phyloP scores from a whole-genome alignment of 768 basidiomycete genomes.

The Harrya chromipes region DNA sequence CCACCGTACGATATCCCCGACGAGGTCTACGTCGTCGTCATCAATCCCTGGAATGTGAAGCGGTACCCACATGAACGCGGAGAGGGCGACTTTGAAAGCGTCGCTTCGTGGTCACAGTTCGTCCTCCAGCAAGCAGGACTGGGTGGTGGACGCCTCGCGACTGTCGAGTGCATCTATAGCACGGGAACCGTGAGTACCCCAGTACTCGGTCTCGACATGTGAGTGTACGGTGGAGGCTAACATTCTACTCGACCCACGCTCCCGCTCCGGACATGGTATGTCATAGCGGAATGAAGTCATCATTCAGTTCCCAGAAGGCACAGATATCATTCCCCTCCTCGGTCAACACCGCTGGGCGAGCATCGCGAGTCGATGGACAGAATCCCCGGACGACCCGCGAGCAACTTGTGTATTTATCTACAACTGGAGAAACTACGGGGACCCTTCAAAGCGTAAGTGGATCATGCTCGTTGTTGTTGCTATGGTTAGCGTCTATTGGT shows the following conservation, averaged over 20 bases:
- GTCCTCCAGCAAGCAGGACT: constrained; percentile 22
- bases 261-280: neutral
- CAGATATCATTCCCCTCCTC: constrained; percentile 26
- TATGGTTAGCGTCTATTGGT: neutral
- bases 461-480: neutral
- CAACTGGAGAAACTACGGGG: constrained; percentile 31
- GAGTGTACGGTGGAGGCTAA: neutral
- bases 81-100: constrained; percentile 16
- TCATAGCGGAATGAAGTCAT: constrained; percentile 29
- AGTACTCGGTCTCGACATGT: neutral
- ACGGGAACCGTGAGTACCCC: constrained; percentile 31
- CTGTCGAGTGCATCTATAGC: constrained; percentile 23
- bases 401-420: constrained; percentile 28
- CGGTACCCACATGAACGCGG: constrained; percentile 3
- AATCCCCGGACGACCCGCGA: constrained; percentile 5
- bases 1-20: constrained; percentile 26
- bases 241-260: neutral
- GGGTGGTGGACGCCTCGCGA: constrained; percentile 7
- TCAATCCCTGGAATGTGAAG: constrained; percentile 23
- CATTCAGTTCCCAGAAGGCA: constrained; percentile 24
- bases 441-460: constrained; percentile 29
- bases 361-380: constrained; percentile 12
- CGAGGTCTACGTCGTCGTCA: constrained; percentile 24
- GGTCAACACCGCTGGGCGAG: constrained; percentile 26
- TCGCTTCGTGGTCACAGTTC: constrained; percentile 26